Evolutionary conservation across 2,329 filamentous ascomycete species (phyloP).

Genomic region (Cryphonectria parasitica): DNA sequence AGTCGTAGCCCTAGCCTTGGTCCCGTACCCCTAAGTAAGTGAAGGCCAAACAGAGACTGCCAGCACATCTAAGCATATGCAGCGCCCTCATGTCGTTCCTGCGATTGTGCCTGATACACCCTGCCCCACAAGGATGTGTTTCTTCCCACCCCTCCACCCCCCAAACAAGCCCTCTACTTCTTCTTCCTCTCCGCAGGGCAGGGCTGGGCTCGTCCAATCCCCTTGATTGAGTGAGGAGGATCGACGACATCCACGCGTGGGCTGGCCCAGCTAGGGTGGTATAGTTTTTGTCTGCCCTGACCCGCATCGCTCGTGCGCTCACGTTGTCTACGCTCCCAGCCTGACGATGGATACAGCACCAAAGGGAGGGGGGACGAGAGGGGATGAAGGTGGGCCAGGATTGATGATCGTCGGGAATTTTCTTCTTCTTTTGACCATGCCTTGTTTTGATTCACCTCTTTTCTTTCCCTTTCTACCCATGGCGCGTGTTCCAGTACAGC

Average conservation of each 20-base stretch:
- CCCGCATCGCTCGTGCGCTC: not conserved
- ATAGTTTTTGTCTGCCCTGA: not conserved
- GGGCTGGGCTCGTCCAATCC: slow-evolving; percentile 11
- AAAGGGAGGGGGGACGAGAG: not conserved
- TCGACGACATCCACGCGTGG: not conserved
- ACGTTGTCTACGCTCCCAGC: not conserved
- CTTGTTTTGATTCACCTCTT: not conserved
- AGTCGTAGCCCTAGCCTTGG: not conserved
- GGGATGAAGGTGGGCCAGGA: not conserved
- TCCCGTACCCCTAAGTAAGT: not conserved
- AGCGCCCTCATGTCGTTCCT: slow-evolving; percentile 7
- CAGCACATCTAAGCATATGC: slow-evolving; percentile 1
- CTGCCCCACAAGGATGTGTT: slow-evolving; percentile 15
- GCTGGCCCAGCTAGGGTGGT: not conserved
- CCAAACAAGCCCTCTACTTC: not conserved
- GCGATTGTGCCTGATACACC: slow-evolving; percentile 12
- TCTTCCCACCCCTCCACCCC: too few species aligned
- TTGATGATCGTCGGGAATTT: not conserved
- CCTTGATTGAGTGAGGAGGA: not conserved
- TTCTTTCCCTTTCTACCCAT: not conserved
- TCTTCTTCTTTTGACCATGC: not conserved
- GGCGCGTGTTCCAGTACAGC: not conserved
- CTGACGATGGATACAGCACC: not conserved
- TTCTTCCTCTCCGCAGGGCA: not conserved
- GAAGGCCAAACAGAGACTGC: not conserved